Evolutionary conservation across 257 asterid genomes (phyloP).

Genomic region (Ilex aquifolium): DNA sequence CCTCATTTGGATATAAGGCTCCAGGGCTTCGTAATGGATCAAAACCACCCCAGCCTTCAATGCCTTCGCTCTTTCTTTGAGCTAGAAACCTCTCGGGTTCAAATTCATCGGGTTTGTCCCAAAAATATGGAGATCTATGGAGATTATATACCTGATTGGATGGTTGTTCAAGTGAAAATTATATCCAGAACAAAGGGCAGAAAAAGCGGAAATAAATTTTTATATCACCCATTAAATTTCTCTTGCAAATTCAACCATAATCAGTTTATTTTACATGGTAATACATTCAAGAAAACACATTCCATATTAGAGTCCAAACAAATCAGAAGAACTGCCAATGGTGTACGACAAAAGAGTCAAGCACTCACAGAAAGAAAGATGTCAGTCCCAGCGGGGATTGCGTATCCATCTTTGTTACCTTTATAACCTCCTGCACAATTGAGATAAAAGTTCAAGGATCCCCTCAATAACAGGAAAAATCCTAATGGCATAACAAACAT

Average conservation of each 20-base stretch:
- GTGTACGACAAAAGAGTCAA: neutral
- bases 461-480: neutral
- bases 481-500: too few relatives aligned
- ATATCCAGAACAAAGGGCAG: neutral
- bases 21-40: slow-evolving; percentile 95
- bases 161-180: neutral
- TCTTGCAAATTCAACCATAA: neutral
- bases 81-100: slow-evolving; percentile 84
- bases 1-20: slow-evolving; percentile 96
- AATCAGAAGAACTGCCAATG: neutral
- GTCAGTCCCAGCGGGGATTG: slow-evolving; percentile 84
- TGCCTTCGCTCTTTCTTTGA: slow-evolving; percentile 42
- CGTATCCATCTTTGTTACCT: slow-evolving; percentile 63
- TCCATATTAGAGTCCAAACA: neutral
- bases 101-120: slow-evolving; percentile 86
- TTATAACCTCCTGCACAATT: slow-evolving; percentile 70
- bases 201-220: too few relatives aligned
- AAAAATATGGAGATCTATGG: slow-evolving; percentile 88
- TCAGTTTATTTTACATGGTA: slow-evolving; percentile 4
- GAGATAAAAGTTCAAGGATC: slow-evolving; percentile 12
- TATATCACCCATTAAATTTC: neutral
- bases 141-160: slow-evolving; percentile 75
- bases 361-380: slow-evolving; percentile 70
- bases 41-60: slow-evolving; percentile 94
- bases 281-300: neutral